Conservation (phyloP, 2,329 filamentous ascomycete genomes). For the Fusarium sacchari region DNA sequence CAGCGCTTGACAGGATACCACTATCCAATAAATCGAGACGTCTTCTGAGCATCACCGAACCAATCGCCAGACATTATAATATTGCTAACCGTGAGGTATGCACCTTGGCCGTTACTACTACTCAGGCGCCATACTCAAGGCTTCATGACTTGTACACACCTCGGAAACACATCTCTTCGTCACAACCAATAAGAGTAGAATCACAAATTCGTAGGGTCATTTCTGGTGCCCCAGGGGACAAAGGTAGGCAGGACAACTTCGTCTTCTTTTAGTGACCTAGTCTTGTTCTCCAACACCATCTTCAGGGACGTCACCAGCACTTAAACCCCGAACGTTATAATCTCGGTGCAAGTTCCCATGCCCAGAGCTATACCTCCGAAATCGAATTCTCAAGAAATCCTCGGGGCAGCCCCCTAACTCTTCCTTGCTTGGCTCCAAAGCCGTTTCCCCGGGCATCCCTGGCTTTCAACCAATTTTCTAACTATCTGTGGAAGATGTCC, state of each 20-base stretch:
- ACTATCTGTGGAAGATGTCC: neutral
- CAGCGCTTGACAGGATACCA: neutral
- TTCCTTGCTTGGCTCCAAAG: neutral
- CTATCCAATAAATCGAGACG: neutral
- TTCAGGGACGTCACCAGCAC: neutral
- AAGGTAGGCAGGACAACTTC: neutral
- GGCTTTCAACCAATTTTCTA: neutral
- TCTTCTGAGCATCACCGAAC: neutral
- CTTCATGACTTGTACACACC: neutral
- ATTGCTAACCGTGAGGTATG: neutral
- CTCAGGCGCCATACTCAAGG: neutral
- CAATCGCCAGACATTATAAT: conserved; percentile 1
- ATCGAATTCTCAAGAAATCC: neutral
- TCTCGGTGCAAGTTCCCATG: neutral
- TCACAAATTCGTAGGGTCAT: neutral
- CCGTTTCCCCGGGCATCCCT: neutral
- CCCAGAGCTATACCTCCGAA: neutral
- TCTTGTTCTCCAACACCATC: neutral
- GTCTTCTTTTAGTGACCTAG: neutral
- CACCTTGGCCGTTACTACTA: neutral
- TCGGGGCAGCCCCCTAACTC: neutral
- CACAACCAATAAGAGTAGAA: neutral
- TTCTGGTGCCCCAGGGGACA: neutral
- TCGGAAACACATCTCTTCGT: neutral
- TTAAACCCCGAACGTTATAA: neutral